These are phyloP conservation scores for Chaetomiaceae sp. DNA, from an alignment of 2,329 filamentous ascomycete genomes.

Conservation along the genomic window DNA sequence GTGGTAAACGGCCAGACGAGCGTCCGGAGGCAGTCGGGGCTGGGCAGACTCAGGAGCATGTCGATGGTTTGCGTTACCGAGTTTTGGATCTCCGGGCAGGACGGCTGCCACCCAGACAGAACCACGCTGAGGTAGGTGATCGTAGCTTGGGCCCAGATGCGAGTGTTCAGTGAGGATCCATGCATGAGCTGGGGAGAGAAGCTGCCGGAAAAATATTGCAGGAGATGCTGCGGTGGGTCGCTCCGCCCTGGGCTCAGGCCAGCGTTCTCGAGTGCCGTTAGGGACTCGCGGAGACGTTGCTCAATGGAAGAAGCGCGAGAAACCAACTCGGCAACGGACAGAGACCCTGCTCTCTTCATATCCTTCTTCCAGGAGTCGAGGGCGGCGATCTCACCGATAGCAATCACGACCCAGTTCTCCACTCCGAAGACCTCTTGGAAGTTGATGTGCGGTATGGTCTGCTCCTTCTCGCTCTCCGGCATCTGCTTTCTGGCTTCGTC, in stretches of 20 bases:
- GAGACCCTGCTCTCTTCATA: conserved; percentile 38
- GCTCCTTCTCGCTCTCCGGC: conserved; percentile 13
- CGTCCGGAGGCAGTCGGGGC: conserved; percentile 30
- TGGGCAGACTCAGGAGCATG: conserved; percentile 32
- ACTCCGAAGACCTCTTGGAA: conserved; percentile 52
- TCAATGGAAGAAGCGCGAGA: conserved; percentile 41
- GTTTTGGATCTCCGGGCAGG: conserved; percentile 37
- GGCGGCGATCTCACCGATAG: conserved; percentile 50
- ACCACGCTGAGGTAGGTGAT: conserved; percentile 47
- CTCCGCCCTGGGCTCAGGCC: background rate
- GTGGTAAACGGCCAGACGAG: conserved; percentile 36
- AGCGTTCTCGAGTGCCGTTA: conserved; percentile 30
- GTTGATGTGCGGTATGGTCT: conserved; percentile 33
- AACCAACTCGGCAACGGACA: conserved; percentile 45
- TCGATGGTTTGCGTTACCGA: conserved; percentile 31
- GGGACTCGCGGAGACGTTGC: conserved; percentile 32
- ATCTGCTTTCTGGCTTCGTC: conserved; percentile 29
- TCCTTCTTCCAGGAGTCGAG: conserved; percentile 54
- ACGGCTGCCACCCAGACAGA: conserved; percentile 48
- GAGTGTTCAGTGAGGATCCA: conserved; percentile 25
- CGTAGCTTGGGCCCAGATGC: conserved; percentile 46
- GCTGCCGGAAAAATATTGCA: conserved; percentile 9
- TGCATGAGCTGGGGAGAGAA: conserved; percentile 6
- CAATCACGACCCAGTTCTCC: conserved; percentile 52
- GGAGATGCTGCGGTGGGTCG: background rate